Percentiles rank a stretch among this genome's conserved stretches.
phyloP scores from a whole-genome alignment of 139 green algal species.

The Deuterostichococcus epilithicus region DNA sequence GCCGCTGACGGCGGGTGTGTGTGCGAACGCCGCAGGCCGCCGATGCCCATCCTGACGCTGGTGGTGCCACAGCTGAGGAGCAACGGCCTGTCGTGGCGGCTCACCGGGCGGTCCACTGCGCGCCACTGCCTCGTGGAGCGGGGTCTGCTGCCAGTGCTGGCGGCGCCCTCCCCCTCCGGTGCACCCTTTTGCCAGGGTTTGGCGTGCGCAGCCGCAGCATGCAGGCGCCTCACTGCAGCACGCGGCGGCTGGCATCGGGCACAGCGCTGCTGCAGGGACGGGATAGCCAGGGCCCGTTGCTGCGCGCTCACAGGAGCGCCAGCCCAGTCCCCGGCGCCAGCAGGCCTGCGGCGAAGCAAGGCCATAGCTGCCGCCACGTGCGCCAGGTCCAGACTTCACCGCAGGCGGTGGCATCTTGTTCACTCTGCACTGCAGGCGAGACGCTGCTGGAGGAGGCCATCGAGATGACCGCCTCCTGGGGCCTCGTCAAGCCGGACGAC shows the following conservation, averaged over 20 bases:
- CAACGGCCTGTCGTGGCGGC: conserved; percentile 73
- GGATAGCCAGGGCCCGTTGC: no score
- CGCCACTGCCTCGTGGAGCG: conserved; percentile 75
- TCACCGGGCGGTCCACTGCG: conserved; percentile 63
- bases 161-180: conserved; percentile 60
- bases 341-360: no score
- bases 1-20: background rate
- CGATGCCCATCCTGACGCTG: conserved; percentile 84
- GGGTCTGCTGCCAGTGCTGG: conserved; percentile 82
- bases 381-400: background rate
- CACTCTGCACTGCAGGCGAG: conserved; percentile 32
- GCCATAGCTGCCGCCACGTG: background rate
- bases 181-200: conserved; percentile 8
- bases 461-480: conserved; percentile 37
- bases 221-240: no score
- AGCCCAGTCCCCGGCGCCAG: no score
- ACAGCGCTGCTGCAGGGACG: background rate
- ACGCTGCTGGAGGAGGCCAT: conserved; percentile 70
- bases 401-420: background rate
- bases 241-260: background rate
- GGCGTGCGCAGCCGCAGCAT: background rate
- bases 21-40: conserved; percentile 29
- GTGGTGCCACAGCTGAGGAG: conserved; percentile 79
- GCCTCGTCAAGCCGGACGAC: conserved; percentile 63
- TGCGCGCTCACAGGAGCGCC: no score